Percentiles rank a stretch among this genome's conserved stretches.
These are phyloP conservation scores for Achlya hypogyna DNA, from an alignment of 352 stramenopile genomes.

Conservation along the genomic window DNA sequence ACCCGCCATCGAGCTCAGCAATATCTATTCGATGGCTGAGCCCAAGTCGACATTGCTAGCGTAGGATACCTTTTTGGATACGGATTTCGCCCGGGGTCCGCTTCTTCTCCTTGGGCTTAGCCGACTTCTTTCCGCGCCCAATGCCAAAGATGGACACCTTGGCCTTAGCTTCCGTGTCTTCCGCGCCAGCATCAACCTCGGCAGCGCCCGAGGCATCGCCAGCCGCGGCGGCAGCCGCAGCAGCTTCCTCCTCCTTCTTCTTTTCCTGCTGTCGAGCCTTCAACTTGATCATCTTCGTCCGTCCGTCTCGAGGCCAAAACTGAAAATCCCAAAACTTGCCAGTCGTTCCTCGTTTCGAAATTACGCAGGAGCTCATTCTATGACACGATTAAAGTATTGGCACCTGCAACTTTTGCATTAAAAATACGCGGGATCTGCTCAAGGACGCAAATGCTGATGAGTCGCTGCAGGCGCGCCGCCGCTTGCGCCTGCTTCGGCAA, in stretches of 20 bases:
- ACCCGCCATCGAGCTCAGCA: constrained; percentile 95
- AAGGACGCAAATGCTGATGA: too few species aligned
- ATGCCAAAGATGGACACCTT: constrained; percentile 54
- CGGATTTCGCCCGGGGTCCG: constrained; percentile 95
- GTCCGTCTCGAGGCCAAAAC: not conserved
- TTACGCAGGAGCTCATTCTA: too few species aligned
- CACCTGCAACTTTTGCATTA: too few species aligned
- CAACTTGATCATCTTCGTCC: constrained; percentile 20
- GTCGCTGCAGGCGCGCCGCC: too few species aligned
- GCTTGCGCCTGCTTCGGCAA: too few species aligned
- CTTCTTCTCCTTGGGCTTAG: constrained; percentile 81
- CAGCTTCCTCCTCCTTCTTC: constrained; percentile 64
- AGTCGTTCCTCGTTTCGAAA: not conserved
- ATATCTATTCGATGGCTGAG: constrained; percentile 69
- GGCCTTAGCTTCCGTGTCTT: not conserved
- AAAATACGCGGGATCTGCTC: too few species aligned
- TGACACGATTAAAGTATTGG: too few species aligned
- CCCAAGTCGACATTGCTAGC: not conserved
- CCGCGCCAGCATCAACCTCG: constrained; percentile 17
- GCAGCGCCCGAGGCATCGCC: constrained; percentile 20
- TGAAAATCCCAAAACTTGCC: not conserved
- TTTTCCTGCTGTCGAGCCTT: constrained; percentile 79
- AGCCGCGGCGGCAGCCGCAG: constrained; percentile 21
- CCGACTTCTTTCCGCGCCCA: constrained; percentile 58
- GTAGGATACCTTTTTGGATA: constrained; percentile 92